These are phyloP conservation scores for Neoscytalidium dimidiatum DNA, from an alignment of 2,329 filamentous ascomycete genomes.

Conservation along the genomic window DNA sequence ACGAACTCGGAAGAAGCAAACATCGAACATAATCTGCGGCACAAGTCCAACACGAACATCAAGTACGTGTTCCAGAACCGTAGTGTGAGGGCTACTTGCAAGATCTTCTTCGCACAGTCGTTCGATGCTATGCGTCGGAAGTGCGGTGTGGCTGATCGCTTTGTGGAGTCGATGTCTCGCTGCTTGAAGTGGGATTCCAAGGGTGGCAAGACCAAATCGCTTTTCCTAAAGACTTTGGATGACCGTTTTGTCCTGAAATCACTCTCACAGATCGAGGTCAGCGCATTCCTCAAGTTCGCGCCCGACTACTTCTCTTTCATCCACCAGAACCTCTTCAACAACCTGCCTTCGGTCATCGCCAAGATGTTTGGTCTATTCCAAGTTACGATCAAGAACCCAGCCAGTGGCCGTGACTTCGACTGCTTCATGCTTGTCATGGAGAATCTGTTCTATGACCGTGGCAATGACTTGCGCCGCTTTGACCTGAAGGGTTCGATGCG, in stretches of 20 bases:
- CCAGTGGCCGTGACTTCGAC: slow-evolving; percentile 89
- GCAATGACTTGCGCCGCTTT: slow-evolving; percentile 70
- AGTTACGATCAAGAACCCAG: slow-evolving; percentile 92
- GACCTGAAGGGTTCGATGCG: slow-evolving; percentile 98
- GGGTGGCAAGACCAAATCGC: slow-evolving; percentile 94
- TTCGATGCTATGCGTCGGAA: slow-evolving; percentile 93
- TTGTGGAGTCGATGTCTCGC: slow-evolving; percentile 90
- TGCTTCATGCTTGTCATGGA: slow-evolving; percentile 95
- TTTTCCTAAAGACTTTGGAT: slow-evolving; percentile 95
- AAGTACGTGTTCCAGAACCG: slow-evolving; percentile 96
- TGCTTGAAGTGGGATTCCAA: slow-evolving; percentile 98
- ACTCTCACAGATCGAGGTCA: slow-evolving; percentile 85
- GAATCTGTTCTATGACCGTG: slow-evolving; percentile 95
- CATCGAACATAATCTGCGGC: slow-evolving; percentile 81
- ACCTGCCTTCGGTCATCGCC: slow-evolving; percentile 88
- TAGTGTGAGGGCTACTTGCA: slow-evolving; percentile 93
- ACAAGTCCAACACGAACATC: slow-evolving; percentile 85
- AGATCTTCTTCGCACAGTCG: slow-evolving; percentile 97
- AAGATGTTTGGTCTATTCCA: slow-evolving; percentile 99
- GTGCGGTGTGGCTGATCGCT: slow-evolving; percentile 89
- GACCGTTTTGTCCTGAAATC: slow-evolving; percentile 93
- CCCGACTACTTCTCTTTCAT: slow-evolving; percentile 98
- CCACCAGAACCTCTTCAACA: slow-evolving; percentile 93
- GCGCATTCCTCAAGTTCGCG: slow-evolving; percentile 91
- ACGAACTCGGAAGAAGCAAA: slow-evolving; percentile 59